These are phyloP conservation scores for Cercospora zeae-maydis DNA, from an alignment of 2,329 filamentous ascomycete genomes.

Conservation along the genomic window DNA sequence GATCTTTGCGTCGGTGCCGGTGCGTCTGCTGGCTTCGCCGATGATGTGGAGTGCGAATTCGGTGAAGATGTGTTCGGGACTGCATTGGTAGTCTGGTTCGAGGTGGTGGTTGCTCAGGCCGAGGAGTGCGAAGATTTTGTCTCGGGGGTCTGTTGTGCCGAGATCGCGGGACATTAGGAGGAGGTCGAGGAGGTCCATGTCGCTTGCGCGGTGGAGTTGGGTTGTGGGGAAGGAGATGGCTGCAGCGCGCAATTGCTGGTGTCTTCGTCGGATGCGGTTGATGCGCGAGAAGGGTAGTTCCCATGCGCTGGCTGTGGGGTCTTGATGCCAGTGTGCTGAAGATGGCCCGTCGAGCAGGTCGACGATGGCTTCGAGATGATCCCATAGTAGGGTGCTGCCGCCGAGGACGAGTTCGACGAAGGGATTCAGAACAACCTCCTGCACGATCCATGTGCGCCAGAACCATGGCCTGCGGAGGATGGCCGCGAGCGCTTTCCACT, in stretches of 20 bases:
- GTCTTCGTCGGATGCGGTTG: conserved; percentile 31
- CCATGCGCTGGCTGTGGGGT: conserved; percentile 29
- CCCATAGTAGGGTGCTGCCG: conserved; percentile 26
- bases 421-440: conserved; percentile 33
- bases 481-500: conserved; percentile 30
- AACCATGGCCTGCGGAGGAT: conserved; percentile 34
- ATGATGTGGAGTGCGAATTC: conserved; percentile 32
- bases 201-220: conserved; percentile 6
- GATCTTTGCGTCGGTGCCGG: conserved; percentile 11
- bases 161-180: conserved; percentile 32
- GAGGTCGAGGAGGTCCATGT: conserved; percentile 31
- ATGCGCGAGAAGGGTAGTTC: conserved; percentile 34
- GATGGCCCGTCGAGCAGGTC: conserved; percentile 29
- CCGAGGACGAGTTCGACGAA: conserved; percentile 33
- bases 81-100: conserved; percentile 28
- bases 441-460: conserved; percentile 33
- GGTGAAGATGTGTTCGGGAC: conserved; percentile 28
- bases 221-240: neutral
- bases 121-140: conserved; percentile 27
- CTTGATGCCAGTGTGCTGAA: conserved; percentile 25
- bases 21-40: conserved; percentile 23
- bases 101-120: conserved; percentile 31
- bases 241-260: conserved; percentile 14
- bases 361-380: conserved; percentile 30
- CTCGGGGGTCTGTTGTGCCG: conserved; percentile 29